These are phyloP conservation scores for Microcera coccophila DNA, from an alignment of 2,329 filamentous ascomycete genomes.

Conservation along the genomic window DNA sequence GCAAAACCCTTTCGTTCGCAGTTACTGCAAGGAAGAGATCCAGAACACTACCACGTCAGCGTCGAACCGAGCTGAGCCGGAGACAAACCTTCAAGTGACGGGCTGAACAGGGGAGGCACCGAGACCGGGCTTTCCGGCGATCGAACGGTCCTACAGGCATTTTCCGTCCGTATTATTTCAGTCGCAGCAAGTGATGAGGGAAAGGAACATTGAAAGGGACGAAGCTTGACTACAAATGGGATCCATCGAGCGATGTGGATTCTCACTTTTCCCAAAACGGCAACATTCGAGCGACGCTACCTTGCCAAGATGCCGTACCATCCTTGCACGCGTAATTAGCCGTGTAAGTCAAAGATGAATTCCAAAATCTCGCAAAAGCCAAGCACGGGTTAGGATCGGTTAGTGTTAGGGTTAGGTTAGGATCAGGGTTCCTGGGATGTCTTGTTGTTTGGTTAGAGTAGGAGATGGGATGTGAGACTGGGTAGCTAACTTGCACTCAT, in stretches of 20 bases:
- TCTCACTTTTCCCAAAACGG: constrained; percentile 14
- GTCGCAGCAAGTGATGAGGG: not conserved
- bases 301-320: no score
- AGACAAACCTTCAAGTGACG: constrained; percentile 33
- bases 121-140: constrained; percentile 28
- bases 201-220: not conserved
- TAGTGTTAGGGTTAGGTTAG: no score
- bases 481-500: no score
- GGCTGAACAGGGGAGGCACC: constrained; percentile 28
- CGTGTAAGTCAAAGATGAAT: no score
- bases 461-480: no score
- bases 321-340: no score
- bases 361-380: no score
- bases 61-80: not conserved
- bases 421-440: no score
- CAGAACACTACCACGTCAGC: constrained; percentile 29
- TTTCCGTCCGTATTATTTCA: no score
- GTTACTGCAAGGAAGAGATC: constrained; percentile 27
- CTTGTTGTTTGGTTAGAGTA: no score
- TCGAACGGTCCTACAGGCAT: constrained; percentile 35
- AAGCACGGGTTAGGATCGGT: no score
- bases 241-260: constrained; percentile 15
- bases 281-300: constrained; percentile 23
- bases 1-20: constrained; percentile 23
- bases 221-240: constrained; percentile 9